Evolutionary conservation across 192 early-diverging fungal species (phyloP).

Genomic region (Coemansia sp.): DNA sequence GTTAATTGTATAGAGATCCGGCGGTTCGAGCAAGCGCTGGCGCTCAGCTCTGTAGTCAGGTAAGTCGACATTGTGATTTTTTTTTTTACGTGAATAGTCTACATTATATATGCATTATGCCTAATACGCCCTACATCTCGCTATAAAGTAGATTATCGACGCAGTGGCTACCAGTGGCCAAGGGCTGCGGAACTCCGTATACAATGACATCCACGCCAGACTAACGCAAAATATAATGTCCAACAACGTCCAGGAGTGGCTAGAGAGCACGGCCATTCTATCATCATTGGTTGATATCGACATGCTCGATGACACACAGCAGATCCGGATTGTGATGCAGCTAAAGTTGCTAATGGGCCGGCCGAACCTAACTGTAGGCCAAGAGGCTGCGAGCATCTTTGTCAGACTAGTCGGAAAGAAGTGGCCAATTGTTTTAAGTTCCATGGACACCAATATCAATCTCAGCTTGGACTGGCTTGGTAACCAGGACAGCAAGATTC

Average conservation of each 20-base stretch:
- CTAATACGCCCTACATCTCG: background rate
- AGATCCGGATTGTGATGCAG: slow-evolving; percentile 32
- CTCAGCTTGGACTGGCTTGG: slow-evolving; percentile 49
- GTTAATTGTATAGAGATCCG: slow-evolving; percentile 19
- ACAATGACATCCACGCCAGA: slow-evolving; percentile 22
- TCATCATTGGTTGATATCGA: slow-evolving; percentile 35
- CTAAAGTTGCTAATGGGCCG: slow-evolving; percentile 21
- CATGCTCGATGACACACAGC: slow-evolving; percentile 38
- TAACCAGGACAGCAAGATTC: slow-evolving; percentile 36
- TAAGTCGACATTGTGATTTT: slow-evolving; percentile 12
- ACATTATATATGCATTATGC: background rate
- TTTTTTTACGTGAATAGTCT: no score
- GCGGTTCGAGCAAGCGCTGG: slow-evolving; percentile 19
- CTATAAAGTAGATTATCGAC: slow-evolving; percentile 24
- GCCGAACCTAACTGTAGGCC: slow-evolving; percentile 22
- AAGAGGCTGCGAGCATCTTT: slow-evolving; percentile 28
- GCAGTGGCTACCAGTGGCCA: slow-evolving; percentile 21
- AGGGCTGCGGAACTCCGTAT: slow-evolving; percentile 26
- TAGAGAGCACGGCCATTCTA: slow-evolving; percentile 36
- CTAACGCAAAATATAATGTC: slow-evolving; percentile 12
- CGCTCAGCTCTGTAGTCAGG: slow-evolving; percentile 18
- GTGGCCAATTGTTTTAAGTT: slow-evolving; percentile 26
- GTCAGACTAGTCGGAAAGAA: slow-evolving; percentile 26
- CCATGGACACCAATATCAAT: slow-evolving; percentile 30
- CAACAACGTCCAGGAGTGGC: slow-evolving; percentile 21